Evolutionary conservation across 2,329 filamentous ascomycete genomes (phyloP).

Genomic region (Trichoderma afroharzianum): DNA sequence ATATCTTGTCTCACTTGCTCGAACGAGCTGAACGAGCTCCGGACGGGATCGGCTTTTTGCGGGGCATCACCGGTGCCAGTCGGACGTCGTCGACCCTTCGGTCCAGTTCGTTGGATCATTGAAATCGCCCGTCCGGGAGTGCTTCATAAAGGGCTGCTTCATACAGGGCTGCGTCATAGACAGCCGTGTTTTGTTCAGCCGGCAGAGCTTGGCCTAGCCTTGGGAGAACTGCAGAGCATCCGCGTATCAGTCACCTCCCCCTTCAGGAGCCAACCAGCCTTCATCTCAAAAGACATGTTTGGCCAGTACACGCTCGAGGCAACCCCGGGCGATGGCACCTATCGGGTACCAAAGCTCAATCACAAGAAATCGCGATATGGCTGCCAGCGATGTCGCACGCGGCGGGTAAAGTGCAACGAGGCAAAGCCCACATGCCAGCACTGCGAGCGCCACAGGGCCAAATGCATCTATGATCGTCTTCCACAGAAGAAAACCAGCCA

Average conservation of each 20-base stretch:
- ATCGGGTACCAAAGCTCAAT: conserved; percentile 20
- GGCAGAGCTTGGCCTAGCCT: background rate
- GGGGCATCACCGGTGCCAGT: conserved; percentile 1
- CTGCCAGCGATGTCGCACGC: conserved; percentile 22
- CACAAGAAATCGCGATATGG: conserved; percentile 23
- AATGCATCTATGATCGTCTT: conserved; percentile 22
- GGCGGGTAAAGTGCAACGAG: conserved; percentile 22
- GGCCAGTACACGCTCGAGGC: conserved; percentile 15
- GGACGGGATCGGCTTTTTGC: conserved; percentile 7
- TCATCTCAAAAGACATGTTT: conserved; percentile 16
- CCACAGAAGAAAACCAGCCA: background rate
- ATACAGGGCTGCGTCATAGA: background rate
- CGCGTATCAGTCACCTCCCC: background rate
- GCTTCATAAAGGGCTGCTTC: background rate
- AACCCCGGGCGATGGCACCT: background rate
- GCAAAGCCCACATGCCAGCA: conserved; percentile 21
- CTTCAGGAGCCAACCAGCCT: background rate
- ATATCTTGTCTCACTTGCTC: background rate
- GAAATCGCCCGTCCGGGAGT: background rate
- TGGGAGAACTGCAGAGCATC: background rate
- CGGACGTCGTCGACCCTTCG: background rate
- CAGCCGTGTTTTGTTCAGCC: background rate
- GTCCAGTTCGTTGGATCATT: background rate
- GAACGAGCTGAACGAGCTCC: background rate
- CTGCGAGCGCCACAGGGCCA: conserved; percentile 18